Base-by-base conservation (phyloP, 106 monocot species). In the Acorus gramineus region DNA sequence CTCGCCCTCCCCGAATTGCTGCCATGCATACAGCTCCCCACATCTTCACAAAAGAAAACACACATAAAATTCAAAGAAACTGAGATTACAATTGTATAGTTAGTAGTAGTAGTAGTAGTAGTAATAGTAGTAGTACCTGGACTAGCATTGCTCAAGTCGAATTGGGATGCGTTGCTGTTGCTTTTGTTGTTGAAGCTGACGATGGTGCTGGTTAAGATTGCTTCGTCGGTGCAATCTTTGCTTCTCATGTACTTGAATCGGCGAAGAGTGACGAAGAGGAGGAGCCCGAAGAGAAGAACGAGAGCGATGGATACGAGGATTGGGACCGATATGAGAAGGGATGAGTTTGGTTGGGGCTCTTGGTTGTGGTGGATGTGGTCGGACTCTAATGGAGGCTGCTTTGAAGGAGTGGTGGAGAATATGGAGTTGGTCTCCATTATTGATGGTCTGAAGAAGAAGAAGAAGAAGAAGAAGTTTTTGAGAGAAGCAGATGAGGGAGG, bases 21-120 rank as follows among this genome's bases (percentile, higher is more conserved):
- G 4, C 76, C 76, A 57, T 80, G 75, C 3, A 84, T 78, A 66
- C 82, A 90, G 14, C 78, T 77, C 60, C 67, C 65, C 44, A 70
- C 76, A 60, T 79, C 82, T 81, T 4, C 50, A 45, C 13, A 68
- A 14, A 10, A 67, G 43, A 45, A 6, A 13, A 68, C 3, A 11
- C 6, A 54, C 45, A 8, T 10, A 55, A 44, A 51, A 49, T 54
- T 47, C 14, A 70, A 52, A 50, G 7, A 2, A 10, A 47, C 49
- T 4, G 10, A 1, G 2, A 47, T 7, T 0, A 1, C 13, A 6
- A 9, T 28, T 0, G 7, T 9, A 3, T 7, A 14, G 46, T 2
- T 2, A 5, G 4, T 8, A 6, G 52, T 59, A 77, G 70, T 28
- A 28, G 28, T 28, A 28, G 28, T 28, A 28, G 28, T 28, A 28